These are phyloP conservation scores for Chrysanthemum lavandulifolium DNA, from an alignment of 129 eudicot species.

Conservation along the genomic window DNA sequence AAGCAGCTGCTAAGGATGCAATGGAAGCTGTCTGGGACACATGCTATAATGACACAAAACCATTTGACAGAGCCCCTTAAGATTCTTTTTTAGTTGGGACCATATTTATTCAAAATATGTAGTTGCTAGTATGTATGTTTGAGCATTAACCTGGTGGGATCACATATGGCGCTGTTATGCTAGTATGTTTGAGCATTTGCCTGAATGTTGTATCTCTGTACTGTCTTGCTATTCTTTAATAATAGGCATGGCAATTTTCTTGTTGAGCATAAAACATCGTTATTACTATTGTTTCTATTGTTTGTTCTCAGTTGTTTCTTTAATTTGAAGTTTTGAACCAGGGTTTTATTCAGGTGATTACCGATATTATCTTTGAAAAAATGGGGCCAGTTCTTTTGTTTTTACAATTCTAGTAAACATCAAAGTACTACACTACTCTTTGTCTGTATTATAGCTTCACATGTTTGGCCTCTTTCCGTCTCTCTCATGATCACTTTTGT, in stretches of 20 bases:
- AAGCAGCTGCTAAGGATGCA: conserved; percentile 78
- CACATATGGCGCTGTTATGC: background rate
- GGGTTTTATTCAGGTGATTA: conserved; percentile 8
- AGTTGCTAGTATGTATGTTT: no score
- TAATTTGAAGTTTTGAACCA: background rate
- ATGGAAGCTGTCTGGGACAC: conserved; percentile 88
- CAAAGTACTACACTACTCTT: conserved; percentile 40
- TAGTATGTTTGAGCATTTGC: conserved; percentile 13
- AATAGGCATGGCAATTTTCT: background rate
- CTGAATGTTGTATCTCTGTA: background rate
- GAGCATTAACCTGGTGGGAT: background rate
- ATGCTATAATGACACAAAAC: conserved; percentile 86
- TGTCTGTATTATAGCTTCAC: conserved; percentile 38
- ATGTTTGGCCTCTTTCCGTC: conserved; percentile 2
- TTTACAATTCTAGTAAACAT: conserved; percentile 23
- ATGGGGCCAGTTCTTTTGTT: conserved; percentile 16
- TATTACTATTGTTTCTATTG: conserved; percentile 16
- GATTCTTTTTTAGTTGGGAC: background rate
- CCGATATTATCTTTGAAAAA: background rate
- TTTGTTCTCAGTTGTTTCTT: background rate
- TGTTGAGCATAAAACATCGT: background rate
- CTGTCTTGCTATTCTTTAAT: background rate
- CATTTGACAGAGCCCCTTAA: conserved; percentile 47
- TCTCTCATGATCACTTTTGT: background rate
- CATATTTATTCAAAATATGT: conserved; percentile 9